phyloP scores from a whole-genome alignment of 1,284 basidiomycete genomes.

The Austroboletus niveus region DNA sequence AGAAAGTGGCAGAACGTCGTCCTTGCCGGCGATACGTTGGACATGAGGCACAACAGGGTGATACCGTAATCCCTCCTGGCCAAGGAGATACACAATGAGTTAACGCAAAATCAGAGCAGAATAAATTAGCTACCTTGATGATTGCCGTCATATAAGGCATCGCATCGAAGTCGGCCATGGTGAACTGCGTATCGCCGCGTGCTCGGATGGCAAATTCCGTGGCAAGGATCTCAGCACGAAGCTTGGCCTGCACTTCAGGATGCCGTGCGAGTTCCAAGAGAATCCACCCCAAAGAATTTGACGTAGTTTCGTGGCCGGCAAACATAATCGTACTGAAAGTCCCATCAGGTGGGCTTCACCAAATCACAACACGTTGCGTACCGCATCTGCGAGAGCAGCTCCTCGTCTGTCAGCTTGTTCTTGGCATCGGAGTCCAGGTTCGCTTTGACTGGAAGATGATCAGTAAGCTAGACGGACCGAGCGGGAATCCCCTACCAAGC shows the following conservation, averaged over 20 bases:
- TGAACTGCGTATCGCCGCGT: constrained; percentile 42
- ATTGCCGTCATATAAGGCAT: constrained; percentile 54
- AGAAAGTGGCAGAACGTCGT: constrained; percentile 46
- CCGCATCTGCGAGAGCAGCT: constrained; percentile 56
- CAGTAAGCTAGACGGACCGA: background rate
- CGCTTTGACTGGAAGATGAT: constrained; percentile 44
- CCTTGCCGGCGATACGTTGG: constrained; percentile 36
- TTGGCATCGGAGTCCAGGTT: constrained; percentile 47
- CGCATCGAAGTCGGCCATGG: constrained; percentile 44
- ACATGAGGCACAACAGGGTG: constrained; percentile 35
- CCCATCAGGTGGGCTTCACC: background rate
- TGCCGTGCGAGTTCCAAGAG: constrained; percentile 42
- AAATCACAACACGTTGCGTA: constrained; percentile 11
- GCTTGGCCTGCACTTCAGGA: constrained; percentile 37
- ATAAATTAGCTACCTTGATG: constrained; percentile 42
- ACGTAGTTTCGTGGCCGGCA: constrained; percentile 55
- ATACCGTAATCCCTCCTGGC: constrained; percentile 41
- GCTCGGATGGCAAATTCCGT: constrained; percentile 36
- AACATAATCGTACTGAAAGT: constrained; percentile 37
- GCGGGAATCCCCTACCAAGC: constrained; percentile 31
- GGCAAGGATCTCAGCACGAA: constrained; percentile 40
- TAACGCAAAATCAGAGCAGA: background rate
- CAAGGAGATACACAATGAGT: background rate
- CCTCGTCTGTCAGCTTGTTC: constrained; percentile 46
- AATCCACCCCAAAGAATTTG: constrained; percentile 42